Base-by-base conservation (phyloP, 2,329 filamentous ascomycete genomes). In the Hypoxylon sp. region DNA sequence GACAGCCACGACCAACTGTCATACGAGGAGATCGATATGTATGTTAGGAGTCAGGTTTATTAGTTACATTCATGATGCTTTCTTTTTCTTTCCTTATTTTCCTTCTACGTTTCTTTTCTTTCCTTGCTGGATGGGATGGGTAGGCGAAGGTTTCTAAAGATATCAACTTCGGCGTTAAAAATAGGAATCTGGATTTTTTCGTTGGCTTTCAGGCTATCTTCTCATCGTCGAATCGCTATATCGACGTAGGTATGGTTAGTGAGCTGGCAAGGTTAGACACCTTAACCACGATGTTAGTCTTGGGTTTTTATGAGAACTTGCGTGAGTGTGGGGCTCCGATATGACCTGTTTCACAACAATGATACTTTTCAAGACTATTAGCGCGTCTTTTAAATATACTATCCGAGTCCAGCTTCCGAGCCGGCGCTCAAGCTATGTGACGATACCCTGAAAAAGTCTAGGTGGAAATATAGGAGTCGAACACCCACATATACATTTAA, bases 391-490 rank as follows among this genome's bases (percentile, higher is more conserved):
- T 45, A 28, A 62, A 56, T 56, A 36, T 53, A 57, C 51, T 53
- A 32, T 55, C 51, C 51, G 23, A 32, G 49, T 51, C 64, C 32
- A 21, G 23, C 49, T 51, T 53, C 49, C 43, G 21, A 56, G 55
- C 60, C 48, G 45, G 30, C 50, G 17, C 51, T 52, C 34, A 9
- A 68, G 58, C 56, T 68, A 70, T 61, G 43, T 63, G 68, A 63
- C 53, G 41, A 55, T 65, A 65, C 64, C 67, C 64, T 70, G 65
- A 64, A 68, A 56, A 61, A 70, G 55, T 57, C 49, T 63, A 65
- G 46, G 49, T 30, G 48, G 23, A 58, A 51, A 38, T 48, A 66
- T 48, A 53, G 41, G 52, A 34, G 50, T 57, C 41, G 36, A 52
- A 58, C 50, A 52, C 64, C 67, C 65, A 69, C 48, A 67, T 55